phyloP scores from a whole-genome alignment of 345 rosid species.

The Brassica nigra region DNA sequence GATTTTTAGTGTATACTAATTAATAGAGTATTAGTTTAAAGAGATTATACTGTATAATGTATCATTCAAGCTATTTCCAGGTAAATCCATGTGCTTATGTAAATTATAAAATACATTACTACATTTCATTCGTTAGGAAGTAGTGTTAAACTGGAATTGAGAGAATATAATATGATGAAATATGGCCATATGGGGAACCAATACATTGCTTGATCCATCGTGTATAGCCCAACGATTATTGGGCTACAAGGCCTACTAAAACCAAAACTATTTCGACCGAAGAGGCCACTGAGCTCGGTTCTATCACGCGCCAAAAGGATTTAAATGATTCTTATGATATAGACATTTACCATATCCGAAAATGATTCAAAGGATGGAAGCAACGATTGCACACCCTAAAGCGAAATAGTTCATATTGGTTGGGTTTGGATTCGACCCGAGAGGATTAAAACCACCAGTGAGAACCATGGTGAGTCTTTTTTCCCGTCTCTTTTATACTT shows the following conservation, averaged over 20 bases:
- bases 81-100: not conserved
- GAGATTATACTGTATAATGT: too few species aligned
- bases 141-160: too few species aligned
- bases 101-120: not conserved
- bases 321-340: not conserved
- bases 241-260: too few species aligned
- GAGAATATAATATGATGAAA: too few species aligned
- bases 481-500: not conserved
- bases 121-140: not conserved
- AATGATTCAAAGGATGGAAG: conserved; percentile 71
- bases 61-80: not conserved
- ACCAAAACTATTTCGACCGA: too few species aligned
- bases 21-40: too few species aligned
- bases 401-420: conserved; percentile 59
- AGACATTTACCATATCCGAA: conserved; percentile 70
- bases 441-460: conserved; percentile 2
- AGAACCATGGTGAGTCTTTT: conserved; percentile 27
- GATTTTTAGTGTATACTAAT: too few species aligned
- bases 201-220: too few species aligned
- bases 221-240: too few species aligned
- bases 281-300: too few species aligned
- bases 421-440: conserved; percentile 24
- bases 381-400: conserved; percentile 62
- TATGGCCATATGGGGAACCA: too few species aligned
- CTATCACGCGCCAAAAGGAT: too few species aligned